phyloP scores from a whole-genome alignment of 768 basidiomycete genomes.

The Lentinus tigrinus region DNA sequence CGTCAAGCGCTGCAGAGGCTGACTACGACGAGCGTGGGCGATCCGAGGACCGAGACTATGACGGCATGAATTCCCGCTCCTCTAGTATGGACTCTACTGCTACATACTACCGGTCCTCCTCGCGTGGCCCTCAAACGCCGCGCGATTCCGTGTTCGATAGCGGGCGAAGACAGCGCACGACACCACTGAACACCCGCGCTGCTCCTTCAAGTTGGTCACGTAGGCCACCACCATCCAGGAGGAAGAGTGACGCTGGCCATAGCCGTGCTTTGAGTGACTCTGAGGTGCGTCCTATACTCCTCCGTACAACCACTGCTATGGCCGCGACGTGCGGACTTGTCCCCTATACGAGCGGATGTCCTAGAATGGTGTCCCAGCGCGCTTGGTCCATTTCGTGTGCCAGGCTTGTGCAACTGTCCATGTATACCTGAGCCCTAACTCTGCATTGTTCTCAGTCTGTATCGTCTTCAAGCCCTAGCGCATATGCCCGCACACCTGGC shows the following conservation, averaged over 20 bases:
- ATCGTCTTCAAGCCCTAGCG: slow-evolving; percentile 34
- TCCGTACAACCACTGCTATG: no score
- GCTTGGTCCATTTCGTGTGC: not conserved
- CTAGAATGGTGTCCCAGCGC: not conserved
- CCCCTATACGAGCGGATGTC: no score
- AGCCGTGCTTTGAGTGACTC: slow-evolving; percentile 59
- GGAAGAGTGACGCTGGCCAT: slow-evolving; percentile 73
- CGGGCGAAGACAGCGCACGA: slow-evolving; percentile 66
- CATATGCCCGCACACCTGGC: slow-evolving; percentile 43
- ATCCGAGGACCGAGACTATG: slow-evolving; percentile 33
- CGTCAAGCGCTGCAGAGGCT: slow-evolving; percentile 32
- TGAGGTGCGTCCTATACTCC: slow-evolving; percentile 48
- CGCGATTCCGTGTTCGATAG: slow-evolving; percentile 67
- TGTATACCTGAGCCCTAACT: not conserved
- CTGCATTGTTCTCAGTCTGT: slow-evolving; percentile 27
- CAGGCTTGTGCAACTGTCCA: not conserved
- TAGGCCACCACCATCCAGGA: slow-evolving; percentile 66
- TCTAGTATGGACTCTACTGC: slow-evolving; percentile 56
- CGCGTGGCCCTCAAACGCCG: slow-evolving; percentile 53
- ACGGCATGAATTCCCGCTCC: slow-evolving; percentile 45
- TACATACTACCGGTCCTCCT: slow-evolving; percentile 39
- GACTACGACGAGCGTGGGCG: slow-evolving; percentile 42
- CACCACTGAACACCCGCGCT: slow-evolving; percentile 50
- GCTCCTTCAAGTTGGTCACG: slow-evolving; percentile 79
- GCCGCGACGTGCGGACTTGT: no score